phyloP scores from a whole-genome alignment of 768 basidiomycete species.

The Lyophyllum semitale region DNA sequence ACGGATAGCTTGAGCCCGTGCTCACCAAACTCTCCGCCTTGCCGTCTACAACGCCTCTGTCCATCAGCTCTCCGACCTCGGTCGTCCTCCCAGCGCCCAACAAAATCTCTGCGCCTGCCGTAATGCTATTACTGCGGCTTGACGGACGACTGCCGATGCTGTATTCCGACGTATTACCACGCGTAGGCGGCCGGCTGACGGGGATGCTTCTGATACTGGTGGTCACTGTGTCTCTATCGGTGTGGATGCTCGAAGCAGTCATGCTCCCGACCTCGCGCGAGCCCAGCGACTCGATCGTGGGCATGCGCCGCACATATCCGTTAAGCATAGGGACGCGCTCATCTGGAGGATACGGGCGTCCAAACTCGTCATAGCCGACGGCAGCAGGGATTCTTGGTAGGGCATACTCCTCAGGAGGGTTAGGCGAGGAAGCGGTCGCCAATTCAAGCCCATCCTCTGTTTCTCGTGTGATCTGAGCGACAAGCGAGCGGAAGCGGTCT shows the following conservation, averaged over 20 bases:
- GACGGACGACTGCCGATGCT: constrained; percentile 30
- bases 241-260: constrained; percentile 22
- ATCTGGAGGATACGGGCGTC: constrained; percentile 46
- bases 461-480: constrained; percentile 53
- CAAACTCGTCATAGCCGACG: constrained; percentile 50
- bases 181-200: constrained; percentile 41
- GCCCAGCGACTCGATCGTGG: constrained; percentile 78
- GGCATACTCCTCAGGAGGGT: neutral
- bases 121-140: constrained; percentile 39
- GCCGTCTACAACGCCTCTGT: constrained; percentile 14
- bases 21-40: constrained; percentile 5
- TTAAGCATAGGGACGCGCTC: constrained; percentile 64
- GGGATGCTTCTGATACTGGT: constrained; percentile 21
- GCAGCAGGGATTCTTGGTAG: constrained; percentile 21
- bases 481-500: constrained; percentile 51
- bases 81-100: constrained; percentile 21
- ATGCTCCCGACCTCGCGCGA: constrained; percentile 54
- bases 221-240: constrained; percentile 20
- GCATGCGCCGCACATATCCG: constrained; percentile 70
- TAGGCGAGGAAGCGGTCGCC: constrained; percentile 28
- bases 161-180: constrained; percentile 34
- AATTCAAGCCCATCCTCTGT: constrained; percentile 48
- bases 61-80: constrained; percentile 37
- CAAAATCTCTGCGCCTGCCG: constrained; percentile 31
- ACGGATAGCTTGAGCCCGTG: constrained; percentile 18